A percentile compares a stretch with the other conserved stretches of the same genome.
Conservation (phyloP, 1,284 basidiomycete genomes). For the Porodaedalea pini region DNA sequence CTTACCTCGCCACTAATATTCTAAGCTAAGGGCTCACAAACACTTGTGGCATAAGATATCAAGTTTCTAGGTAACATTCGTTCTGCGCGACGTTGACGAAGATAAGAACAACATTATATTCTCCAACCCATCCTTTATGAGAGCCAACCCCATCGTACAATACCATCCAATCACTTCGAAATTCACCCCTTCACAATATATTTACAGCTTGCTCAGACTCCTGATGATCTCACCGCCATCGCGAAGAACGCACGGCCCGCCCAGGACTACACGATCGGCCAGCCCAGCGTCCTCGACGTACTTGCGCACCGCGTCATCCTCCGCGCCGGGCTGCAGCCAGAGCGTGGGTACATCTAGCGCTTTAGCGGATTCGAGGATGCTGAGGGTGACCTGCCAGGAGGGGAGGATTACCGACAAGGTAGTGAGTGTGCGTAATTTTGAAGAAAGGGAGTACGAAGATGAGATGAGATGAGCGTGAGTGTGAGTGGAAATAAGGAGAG, state of each 20-base stretch:
- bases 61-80: too few relatives aligned
- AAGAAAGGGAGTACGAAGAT: too few relatives aligned
- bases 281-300: conserved; percentile 55
- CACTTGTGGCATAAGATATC: too few relatives aligned
- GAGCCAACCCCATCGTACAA: too few relatives aligned
- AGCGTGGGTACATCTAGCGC: conserved; percentile 59
- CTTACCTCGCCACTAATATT: too few relatives aligned
- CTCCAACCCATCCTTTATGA: too few relatives aligned
- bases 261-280: conserved; percentile 59
- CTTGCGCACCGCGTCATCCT: conserved; percentile 50
- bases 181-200: too few relatives aligned
- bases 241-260: conserved; percentile 73
- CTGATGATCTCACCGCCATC: conserved; percentile 57
- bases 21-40: too few relatives aligned
- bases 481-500: not conserved
- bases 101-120: too few relatives aligned
- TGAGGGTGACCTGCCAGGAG: conserved; percentile 69
- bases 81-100: too few relatives aligned
- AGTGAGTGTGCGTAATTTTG: too few relatives aligned
- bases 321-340: conserved; percentile 86
- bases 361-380: conserved; percentile 61
- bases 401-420: too few relatives aligned
- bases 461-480: not conserved
- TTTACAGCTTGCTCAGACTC: conserved; percentile 23
- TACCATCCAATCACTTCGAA: not conserved